phyloP scores from a whole-genome alignment of 2,329 filamentous ascomycete species.

The Emmonsia crescens region DNA sequence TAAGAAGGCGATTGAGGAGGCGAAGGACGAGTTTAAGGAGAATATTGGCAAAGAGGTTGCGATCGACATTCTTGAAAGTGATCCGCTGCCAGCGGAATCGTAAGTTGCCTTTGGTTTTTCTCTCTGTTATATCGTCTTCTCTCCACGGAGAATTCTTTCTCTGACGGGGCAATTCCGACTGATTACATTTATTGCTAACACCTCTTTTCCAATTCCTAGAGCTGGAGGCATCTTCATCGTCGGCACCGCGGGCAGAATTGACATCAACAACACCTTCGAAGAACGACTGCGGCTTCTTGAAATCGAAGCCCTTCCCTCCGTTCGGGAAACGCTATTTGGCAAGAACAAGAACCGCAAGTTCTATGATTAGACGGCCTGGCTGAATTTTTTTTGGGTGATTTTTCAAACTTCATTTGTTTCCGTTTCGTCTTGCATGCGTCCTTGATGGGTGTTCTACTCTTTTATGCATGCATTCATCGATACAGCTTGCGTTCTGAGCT shows the following conservation, averaged over 20 bases:
- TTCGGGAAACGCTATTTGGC: constrained; percentile 81
- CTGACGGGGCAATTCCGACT: background rate
- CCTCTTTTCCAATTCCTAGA: constrained; percentile 37
- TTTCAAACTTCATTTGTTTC: background rate
- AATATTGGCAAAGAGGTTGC: constrained; percentile 58
- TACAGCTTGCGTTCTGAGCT: background rate
- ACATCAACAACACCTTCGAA: constrained; percentile 97
- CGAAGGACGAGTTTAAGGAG: constrained; percentile 74
- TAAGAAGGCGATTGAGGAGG: constrained; percentile 67
- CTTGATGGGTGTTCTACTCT: background rate
- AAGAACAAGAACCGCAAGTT: constrained; percentile 94
- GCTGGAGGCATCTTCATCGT: constrained; percentile 73
- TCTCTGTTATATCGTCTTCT: constrained; percentile 3
- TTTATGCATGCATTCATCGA: background rate
- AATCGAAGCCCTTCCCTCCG: constrained; percentile 69
- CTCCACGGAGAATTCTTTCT: background rate
- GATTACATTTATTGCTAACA: constrained; percentile 9
- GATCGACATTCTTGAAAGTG: constrained; percentile 64
- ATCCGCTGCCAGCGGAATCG: constrained; percentile 71
- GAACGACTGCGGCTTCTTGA: constrained; percentile 78
- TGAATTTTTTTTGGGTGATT: background rate
- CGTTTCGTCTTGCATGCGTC: background rate
- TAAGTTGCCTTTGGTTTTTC: constrained; percentile 41
- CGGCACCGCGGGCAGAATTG: constrained; percentile 82
- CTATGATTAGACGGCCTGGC: constrained; percentile 54